Percentiles rank a stretch among this genome's conserved stretches.
Conservation (phyloP, 148 eudicot genomes). For the Silene uniflora region DNA sequence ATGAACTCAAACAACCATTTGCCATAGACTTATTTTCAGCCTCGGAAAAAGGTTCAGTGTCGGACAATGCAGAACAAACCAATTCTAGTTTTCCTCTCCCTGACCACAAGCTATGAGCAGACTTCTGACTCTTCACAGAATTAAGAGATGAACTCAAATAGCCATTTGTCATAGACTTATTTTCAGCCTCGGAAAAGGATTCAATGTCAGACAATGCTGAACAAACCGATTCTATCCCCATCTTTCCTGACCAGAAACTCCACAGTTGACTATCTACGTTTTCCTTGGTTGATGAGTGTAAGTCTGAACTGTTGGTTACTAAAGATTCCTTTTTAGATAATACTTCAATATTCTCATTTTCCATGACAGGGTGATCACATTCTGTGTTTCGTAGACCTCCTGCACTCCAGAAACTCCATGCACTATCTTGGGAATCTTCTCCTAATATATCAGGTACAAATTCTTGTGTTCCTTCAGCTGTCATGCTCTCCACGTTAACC, state of each 20-base stretch:
- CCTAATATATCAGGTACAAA: not conserved
- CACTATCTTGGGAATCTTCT: slow-evolving; percentile 17
- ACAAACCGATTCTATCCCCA: slow-evolving; percentile 31
- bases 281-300: slow-evolving; percentile 11
- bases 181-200: slow-evolving; percentile 28
- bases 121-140: slow-evolving; percentile 25
- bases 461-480: not conserved
- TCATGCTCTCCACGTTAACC: not conserved
- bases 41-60: slow-evolving; percentile 27
- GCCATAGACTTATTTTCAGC: slow-evolving; percentile 20
- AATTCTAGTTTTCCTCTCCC: slow-evolving; percentile 37
- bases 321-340: slow-evolving; percentile 18
- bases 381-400: slow-evolving; percentile 15
- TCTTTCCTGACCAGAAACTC: slow-evolving; percentile 37
- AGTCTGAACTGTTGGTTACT: not conserved
- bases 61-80: slow-evolving; percentile 30
- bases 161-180: slow-evolving; percentile 14
- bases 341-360: slow-evolving; percentile 12
- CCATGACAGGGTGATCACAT: slow-evolving; percentile 20
- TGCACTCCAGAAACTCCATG: slow-evolving; percentile 33
- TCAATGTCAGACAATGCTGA: slow-evolving; percentile 30
- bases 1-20: slow-evolving; percentile 16
- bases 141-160: slow-evolving; percentile 21
- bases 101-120: slow-evolving; percentile 24
- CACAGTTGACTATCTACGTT: slow-evolving; percentile 20